phyloP scores from a whole-genome alignment of 78 protist genomes.

The Speleostelium caveatum region DNA sequence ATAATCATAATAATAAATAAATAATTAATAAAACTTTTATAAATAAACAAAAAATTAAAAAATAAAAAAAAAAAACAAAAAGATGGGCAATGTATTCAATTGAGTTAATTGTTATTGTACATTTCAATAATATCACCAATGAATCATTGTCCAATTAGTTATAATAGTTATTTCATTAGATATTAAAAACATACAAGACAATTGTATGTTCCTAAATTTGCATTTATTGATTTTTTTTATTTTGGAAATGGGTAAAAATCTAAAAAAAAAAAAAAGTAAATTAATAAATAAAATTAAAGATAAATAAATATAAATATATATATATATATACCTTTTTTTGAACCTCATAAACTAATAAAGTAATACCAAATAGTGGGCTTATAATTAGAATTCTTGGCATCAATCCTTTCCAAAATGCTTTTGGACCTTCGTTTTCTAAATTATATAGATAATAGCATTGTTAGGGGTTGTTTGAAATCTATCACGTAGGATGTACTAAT shows the following conservation, averaged over 20 bases:
- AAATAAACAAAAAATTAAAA: no score
- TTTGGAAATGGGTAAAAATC: not conserved
- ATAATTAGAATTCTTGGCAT: slow-evolving; percentile 79
- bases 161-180: no score
- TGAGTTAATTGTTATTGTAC: no score
- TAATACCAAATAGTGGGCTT: slow-evolving; percentile 88
- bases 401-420: slow-evolving; percentile 83
- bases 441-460: not conserved
- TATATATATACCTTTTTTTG: slow-evolving; percentile 32
- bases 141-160: no score
- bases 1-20: no score
- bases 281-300: not conserved
- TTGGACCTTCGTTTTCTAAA: slow-evolving; percentile 63
- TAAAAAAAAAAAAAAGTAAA: slow-evolving; percentile 5
- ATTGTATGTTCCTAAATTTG: not conserved
- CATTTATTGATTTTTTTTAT: no score
- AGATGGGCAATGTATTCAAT: no score
- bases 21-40: no score
- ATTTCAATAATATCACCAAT: no score
- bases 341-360: slow-evolving; percentile 82
- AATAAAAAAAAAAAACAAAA: no score
- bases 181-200: not conserved
- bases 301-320: not conserved
- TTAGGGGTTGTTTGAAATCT: not conserved
- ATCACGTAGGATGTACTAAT: not conserved